phyloP scores from a whole-genome alignment of 2,329 filamentous ascomycete genomes.

The Pseudopithomyces chartarum region DNA sequence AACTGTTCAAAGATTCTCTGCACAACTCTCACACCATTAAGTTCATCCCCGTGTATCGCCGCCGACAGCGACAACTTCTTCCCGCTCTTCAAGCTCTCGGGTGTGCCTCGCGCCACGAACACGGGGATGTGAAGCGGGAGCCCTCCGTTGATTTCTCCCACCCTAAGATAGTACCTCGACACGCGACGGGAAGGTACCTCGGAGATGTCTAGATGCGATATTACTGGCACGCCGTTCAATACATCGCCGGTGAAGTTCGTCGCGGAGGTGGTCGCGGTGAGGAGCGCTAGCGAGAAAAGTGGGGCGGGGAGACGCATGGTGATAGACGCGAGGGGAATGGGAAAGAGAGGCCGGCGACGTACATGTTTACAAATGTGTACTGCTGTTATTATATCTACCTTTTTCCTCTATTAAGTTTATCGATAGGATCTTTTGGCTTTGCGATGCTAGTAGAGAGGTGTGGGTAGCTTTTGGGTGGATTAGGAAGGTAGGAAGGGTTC shows the following conservation, averaged over 20 bases:
- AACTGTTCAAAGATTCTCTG: constrained; percentile 43
- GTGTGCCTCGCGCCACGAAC: constrained; percentile 45
- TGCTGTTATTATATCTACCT: too few relatives aligned
- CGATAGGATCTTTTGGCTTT: too few relatives aligned
- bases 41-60: constrained; percentile 47
- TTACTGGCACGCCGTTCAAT: constrained; percentile 37
- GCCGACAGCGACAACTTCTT: constrained; percentile 45
- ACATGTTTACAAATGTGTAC: too few relatives aligned
- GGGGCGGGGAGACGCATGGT: constrained; percentile 33
- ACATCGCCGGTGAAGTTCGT: constrained; percentile 40
- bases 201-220: constrained; percentile 40
- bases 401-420: too few relatives aligned
- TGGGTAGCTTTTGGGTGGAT: constrained; percentile 25
- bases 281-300: constrained; percentile 21
- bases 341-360: too few relatives aligned
- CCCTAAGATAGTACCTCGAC: constrained; percentile 45
- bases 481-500: constrained; percentile 34
- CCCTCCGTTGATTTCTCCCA: constrained; percentile 47
- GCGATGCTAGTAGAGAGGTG: constrained; percentile 1
- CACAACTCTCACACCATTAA: constrained; percentile 45
- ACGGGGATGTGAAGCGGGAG: constrained; percentile 44
- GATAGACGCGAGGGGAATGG: too few relatives aligned
- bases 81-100: constrained; percentile 41
- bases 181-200: constrained; percentile 44
- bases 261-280: constrained; percentile 23